A percentile compares a stretch with the other conserved stretches of the same genome.
Evolutionary conservation across 192 early-diverging fungal species (phyloP).

Genomic region (Lobosporangium transversale): DNA sequence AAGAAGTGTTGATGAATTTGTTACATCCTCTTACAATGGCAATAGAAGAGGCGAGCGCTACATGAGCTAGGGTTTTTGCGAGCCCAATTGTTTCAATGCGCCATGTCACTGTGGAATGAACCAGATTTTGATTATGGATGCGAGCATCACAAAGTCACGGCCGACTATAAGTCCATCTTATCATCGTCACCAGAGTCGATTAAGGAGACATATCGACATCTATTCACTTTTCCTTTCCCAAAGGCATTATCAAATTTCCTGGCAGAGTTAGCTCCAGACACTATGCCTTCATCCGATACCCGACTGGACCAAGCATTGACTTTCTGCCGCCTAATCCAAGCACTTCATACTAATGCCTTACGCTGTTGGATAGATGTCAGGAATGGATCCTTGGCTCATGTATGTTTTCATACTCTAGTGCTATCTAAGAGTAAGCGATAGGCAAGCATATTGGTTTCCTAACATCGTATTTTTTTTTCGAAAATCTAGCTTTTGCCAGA

Average conservation of each 20-base stretch:
- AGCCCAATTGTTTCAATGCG: slow-evolving; percentile 38
- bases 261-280: not conserved
- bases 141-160: not conserved
- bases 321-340: slow-evolving; percentile 47
- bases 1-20: too few relatives aligned
- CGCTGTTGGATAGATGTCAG: slow-evolving; percentile 57
- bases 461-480: not conserved
- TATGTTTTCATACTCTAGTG: too few relatives aligned
- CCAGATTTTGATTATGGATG: not conserved
- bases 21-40: too few relatives aligned
- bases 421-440: too few relatives aligned
- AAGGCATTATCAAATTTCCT: not conserved
- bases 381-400: slow-evolving; percentile 51
- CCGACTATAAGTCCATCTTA: not conserved
- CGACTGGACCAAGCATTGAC: slow-evolving; percentile 21
- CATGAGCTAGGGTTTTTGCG: slow-evolving; percentile 55
- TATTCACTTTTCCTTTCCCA: slow-evolving; percentile 33
- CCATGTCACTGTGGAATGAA: slow-evolving; percentile 20
- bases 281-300: not conserved
- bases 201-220: slow-evolving; percentile 27
- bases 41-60: slow-evolving; percentile 60
- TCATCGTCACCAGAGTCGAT: slow-evolving; percentile 13
- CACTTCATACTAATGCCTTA: slow-evolving; percentile 55
- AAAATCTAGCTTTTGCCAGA: slow-evolving; percentile 47
- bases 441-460: not conserved